Base-by-base conservation (phyloP, 2,329 filamentous ascomycete species). In the Aspergillus fischeri region DNA sequence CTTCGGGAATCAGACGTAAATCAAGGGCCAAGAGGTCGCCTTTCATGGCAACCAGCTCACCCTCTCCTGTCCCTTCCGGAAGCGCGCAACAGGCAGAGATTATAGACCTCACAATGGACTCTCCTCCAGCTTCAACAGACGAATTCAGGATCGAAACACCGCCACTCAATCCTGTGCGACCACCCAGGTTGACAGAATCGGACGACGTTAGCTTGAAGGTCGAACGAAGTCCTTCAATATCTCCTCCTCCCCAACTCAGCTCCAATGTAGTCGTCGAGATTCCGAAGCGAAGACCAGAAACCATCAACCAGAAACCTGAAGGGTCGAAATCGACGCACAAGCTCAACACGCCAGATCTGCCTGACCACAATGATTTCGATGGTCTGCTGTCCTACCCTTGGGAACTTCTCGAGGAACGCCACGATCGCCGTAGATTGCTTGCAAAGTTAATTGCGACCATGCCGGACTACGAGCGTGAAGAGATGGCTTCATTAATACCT, bases 341-440 rank as follows among this genome's bases (percentile, higher is more conserved):
- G 29, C 29, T 20, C 3, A 29, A 21, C 45, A 27, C 49, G 10
- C 14, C 41, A 29, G 24, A 48, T 17, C 52, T 66, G 10, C 63
- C 66, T 28, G 55, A 63, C 9, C 27, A 66, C 29, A 49, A 64
- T 35, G 67, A 72, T 57, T 58, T 70, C 20, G 53, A 58, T 8
- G 68, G 65, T 1, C 68, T 78, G 17, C 51, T 60, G 10, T 53
- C 29, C 3, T 73, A 77, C 68, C 54, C 58, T 4, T 78, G 72
- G 69, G 53, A 60, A 3, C 54, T 70, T 1, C 65, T 83, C 3
- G 63, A 73, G 41, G 67, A 71, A 8, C 65, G 69, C 2, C 47
- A 59, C 8, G 78, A 83, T 59, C 69, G 78, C 5, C 59, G 60
- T 20, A 63, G 63, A 24, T 58, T 75, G 24, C 59, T 77, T 42